Conservation (phyloP, 2,329 filamentous ascomycete species). For the Mariannaea sp. region DNA sequence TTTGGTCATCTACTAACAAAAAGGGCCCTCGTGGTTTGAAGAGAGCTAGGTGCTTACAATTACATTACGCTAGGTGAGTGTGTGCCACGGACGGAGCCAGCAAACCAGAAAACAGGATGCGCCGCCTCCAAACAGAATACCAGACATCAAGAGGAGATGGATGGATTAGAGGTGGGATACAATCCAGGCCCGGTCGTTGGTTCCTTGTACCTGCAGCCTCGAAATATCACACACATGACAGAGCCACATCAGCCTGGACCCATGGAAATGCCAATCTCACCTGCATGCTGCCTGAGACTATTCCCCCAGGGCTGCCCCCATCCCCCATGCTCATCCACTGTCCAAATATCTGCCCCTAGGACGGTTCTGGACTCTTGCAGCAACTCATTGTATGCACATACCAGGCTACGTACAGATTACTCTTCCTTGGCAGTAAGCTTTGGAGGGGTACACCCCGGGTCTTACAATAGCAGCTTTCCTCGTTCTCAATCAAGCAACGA, state of each 20-base stretch:
- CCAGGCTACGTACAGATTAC: too few relatives aligned
- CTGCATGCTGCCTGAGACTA: constrained; percentile 23
- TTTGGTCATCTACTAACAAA: too few relatives aligned
- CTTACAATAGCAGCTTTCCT: too few relatives aligned
- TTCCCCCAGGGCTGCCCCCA: constrained; percentile 11
- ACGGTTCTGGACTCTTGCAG: constrained; percentile 3
- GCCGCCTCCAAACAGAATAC: too few relatives aligned
- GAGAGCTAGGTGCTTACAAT: too few relatives aligned
- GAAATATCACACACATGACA: constrained; percentile 10
- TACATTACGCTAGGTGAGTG: too few relatives aligned
- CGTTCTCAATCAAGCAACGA: too few relatives aligned
- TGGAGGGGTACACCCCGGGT: too few relatives aligned
- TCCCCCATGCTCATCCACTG: background rate
- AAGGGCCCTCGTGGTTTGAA: too few relatives aligned
- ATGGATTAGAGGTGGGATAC: background rate
- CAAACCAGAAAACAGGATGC: too few relatives aligned
- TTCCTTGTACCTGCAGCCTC: constrained; percentile 9
- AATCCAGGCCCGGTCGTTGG: background rate
- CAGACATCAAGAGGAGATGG: background rate
- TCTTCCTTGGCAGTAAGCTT: too few relatives aligned
- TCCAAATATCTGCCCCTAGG: background rate
- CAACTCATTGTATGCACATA: too few relatives aligned
- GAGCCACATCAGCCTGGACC: background rate
- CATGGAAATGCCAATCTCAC: constrained; percentile 15
- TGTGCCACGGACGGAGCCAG: background rate